These are phyloP conservation scores for Aspergillus sergii DNA, from an alignment of 2,329 filamentous ascomycete species.

Conservation along the genomic window DNA sequence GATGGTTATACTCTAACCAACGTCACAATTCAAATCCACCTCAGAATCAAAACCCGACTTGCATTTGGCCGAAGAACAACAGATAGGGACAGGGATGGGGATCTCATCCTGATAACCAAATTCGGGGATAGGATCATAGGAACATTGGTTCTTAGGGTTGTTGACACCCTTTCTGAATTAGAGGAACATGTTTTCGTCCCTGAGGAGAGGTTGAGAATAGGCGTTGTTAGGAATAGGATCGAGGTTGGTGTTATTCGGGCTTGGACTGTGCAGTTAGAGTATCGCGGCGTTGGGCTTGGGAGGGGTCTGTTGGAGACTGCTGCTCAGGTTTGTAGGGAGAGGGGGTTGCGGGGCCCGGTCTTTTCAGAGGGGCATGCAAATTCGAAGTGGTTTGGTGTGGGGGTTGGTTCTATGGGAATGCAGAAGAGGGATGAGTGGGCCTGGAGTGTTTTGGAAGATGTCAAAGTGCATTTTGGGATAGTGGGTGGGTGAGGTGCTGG, in stretches of 20 bases:
- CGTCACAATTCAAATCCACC: too few relatives aligned
- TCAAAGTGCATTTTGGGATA: neutral
- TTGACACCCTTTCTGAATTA: neutral
- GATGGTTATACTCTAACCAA: neutral
- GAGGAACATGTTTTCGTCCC: neutral
- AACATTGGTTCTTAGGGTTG: constrained; percentile 60
- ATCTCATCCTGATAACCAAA: constrained; percentile 63
- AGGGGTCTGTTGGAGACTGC: constrained; percentile 72
- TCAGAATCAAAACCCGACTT: fast-evolving
- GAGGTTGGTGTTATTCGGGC: constrained; percentile 64
- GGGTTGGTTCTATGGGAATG: neutral
- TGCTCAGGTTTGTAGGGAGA: constrained; percentile 66
- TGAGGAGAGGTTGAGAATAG: neutral
- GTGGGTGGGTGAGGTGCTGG: too few relatives aligned
- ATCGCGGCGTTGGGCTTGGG: constrained; percentile 73
- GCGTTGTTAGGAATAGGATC: neutral
- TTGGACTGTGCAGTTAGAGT: constrained; percentile 75
- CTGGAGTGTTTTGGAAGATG: neutral
- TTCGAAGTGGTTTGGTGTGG: neutral
- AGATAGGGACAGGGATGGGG: constrained; percentile 43
- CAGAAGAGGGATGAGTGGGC: neutral
- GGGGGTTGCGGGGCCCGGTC: constrained; percentile 67
- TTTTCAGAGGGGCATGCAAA: constrained; percentile 66
- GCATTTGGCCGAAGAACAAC: fast-evolving
- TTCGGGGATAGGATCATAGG: constrained; percentile 69